These are phyloP conservation scores for Pythium aquatile DNA, from an alignment of 352 stramenopile genomes.

Conservation along the genomic window DNA sequence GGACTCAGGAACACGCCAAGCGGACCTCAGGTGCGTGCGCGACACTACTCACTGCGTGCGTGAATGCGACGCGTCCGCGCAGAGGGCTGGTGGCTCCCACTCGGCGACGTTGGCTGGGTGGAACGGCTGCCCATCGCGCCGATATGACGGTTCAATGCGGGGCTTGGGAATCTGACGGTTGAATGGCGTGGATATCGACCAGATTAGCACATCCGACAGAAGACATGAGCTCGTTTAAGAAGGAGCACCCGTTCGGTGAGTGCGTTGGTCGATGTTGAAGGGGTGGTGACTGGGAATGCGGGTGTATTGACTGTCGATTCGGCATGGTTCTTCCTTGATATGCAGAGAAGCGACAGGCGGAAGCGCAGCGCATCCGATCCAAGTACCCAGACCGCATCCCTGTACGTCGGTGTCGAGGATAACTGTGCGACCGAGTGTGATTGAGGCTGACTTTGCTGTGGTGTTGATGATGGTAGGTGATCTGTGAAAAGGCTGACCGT, in stretches of 20 bases:
- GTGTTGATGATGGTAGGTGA: constrained; percentile 45
- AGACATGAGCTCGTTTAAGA: constrained; percentile 90
- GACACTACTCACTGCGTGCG: neutral
- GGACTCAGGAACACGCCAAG: constrained; percentile 4
- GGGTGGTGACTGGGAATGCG: neutral
- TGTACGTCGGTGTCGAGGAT: constrained; percentile 30
- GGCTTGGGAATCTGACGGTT: constrained; percentile 1
- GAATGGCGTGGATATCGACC: neutral
- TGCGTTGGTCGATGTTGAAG: neutral
- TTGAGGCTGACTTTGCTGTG: constrained; percentile 3
- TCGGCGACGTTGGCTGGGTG: neutral
- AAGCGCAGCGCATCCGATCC: constrained; percentile 97
- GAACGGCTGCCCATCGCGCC: neutral
- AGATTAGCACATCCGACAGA: constrained; percentile 11
- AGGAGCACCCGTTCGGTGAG: constrained; percentile 87
- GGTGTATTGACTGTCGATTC: neutral
- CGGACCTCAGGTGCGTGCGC: constrained; percentile 14
- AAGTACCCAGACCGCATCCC: constrained; percentile 99
- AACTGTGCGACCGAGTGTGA: neutral
- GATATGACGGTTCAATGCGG: constrained; percentile 8
- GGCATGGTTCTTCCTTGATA: constrained; percentile 2
- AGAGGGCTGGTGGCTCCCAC: neutral
- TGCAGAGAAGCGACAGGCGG: constrained; percentile 95
- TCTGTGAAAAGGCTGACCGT: constrained; percentile 94
- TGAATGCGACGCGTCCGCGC: neutral